Evolutionary conservation across 371 early-diverging fungal species (phyloP), one percentile per base, ranked within the genome.

Genomic region (Rhizopus microsporus): DNA sequence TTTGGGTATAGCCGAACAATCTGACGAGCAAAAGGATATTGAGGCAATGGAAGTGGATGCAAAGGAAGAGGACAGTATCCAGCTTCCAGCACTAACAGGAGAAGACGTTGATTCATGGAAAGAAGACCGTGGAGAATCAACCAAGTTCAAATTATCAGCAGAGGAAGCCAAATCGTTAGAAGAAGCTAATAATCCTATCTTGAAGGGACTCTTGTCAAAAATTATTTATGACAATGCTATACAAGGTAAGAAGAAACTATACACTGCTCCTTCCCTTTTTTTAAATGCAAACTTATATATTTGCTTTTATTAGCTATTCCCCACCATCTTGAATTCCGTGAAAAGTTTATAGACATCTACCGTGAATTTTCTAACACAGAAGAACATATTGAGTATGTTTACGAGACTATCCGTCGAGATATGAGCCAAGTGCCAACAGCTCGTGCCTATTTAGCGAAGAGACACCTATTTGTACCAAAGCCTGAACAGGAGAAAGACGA

Each of bases 201-300:
- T 93, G 12, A 83, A 88, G 29, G 90, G 93, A 40, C 79, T 86
- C n/a, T 81, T 97, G 31, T 89, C 95, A 1, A 81, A 78, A 52
- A 82, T 91, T 37, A 83, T 96, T 9, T 95, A 84, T 60, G 75
- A 83, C 45, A 92, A 93, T 71, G 96, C 96, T n/a, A 88, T 95
- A 57, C 68, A 82, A 59, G 75, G 83, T 82, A 55, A 47, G 57
- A 31, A 38, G 23, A 42, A 42, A 42, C 5, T 6, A 10, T 37
- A 5, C 1, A 10, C 7, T 37, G 38, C 38, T 23, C 23, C 17
- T 45, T 45, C 12, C 44, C n/a, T n/a, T n/a, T n/a, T n/a, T n/a
- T n/a, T n/a, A 10, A 31, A 17, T 42, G 30, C 7, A 0, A 16
- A 7, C 10, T 34, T 32, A 7, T 45, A 16, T 37, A 29, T 58